Percentiles rank a stretch among this genome's conserved stretches.
phyloP scores from a whole-genome alignment of 2,329 filamentous ascomycete species.

The Tolypocladium cylindrosporum region DNA sequence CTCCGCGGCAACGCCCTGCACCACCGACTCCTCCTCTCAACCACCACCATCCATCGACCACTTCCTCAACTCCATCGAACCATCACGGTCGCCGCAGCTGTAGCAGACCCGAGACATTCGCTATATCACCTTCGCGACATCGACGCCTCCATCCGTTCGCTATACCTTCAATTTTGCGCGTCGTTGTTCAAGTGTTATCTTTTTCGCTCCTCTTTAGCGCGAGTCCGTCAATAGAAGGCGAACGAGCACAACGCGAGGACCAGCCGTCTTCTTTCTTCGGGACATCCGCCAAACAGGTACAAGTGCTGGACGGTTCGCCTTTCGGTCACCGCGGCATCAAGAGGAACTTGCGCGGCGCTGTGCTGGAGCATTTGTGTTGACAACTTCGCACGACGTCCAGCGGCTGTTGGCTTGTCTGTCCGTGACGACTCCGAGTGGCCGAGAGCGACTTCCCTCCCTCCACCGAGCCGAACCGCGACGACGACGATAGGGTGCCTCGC shows the following conservation, averaged over 20 bases:
- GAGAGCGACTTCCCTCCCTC: not conserved
- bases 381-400: not conserved
- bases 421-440: not conserved
- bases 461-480: not conserved
- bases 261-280: not conserved
- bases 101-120: not conserved
- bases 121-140: not conserved
- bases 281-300: not conserved
- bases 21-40: not conserved
- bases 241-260: not conserved
- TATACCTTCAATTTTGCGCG: not conserved
- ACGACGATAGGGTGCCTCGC: not conserved
- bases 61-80: not conserved
- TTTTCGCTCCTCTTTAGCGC: not conserved
- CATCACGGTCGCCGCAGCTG: not conserved
- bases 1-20: conserved; percentile 6
- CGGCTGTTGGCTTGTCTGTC: not conserved
- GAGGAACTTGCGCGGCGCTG: not conserved
- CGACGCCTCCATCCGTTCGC: not conserved
- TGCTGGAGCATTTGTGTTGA: not conserved
- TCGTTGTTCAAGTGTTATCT: not conserved
- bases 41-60: not conserved
- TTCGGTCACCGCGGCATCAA: not conserved
- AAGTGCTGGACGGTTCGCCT: not conserved
- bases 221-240: not conserved